Conservation (phyloP, 108 stramenopile species). For the Pinguiococcus pyrenoidosus region DNA sequence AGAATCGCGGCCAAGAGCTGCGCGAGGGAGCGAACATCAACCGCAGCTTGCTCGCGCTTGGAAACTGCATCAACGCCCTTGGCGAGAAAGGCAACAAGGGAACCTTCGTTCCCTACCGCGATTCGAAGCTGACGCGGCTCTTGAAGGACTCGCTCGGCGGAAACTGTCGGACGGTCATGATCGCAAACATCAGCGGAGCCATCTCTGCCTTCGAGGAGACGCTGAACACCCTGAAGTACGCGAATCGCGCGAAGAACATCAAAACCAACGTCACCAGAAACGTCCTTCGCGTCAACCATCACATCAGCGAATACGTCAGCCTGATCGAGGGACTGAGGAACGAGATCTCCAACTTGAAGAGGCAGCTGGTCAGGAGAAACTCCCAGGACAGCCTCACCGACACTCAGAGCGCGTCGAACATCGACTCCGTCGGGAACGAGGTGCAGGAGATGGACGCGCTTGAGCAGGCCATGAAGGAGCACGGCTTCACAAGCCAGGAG, state of each 20-base stretch:
- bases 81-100: constrained; percentile 53
- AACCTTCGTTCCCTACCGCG: constrained; percentile 84
- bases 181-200: constrained; percentile 77
- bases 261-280: constrained; percentile 55
- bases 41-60: constrained; percentile 79
- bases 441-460: background rate
- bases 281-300: constrained; percentile 43
- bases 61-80: constrained; percentile 90
- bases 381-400: too few species aligned
- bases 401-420: background rate
- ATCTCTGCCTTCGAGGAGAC: constrained; percentile 69
- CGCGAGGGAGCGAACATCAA: constrained; percentile 95
- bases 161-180: constrained; percentile 92
- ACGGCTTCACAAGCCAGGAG: background rate
- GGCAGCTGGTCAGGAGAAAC: constrained; percentile 18
- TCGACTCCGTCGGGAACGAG: constrained; percentile 4
- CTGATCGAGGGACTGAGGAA: constrained; percentile 31
- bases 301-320: constrained; percentile 44
- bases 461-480: background rate
- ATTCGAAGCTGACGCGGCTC: constrained; percentile 66
- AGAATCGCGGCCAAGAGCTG: constrained; percentile 58
- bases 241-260: constrained; percentile 91
- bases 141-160: constrained; percentile 73
- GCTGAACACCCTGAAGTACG: constrained; percentile 82
- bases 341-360: constrained; percentile 37